Conservation (phyloP, 176 grass and related monocot species). For the Zoysia japonica region DNA sequence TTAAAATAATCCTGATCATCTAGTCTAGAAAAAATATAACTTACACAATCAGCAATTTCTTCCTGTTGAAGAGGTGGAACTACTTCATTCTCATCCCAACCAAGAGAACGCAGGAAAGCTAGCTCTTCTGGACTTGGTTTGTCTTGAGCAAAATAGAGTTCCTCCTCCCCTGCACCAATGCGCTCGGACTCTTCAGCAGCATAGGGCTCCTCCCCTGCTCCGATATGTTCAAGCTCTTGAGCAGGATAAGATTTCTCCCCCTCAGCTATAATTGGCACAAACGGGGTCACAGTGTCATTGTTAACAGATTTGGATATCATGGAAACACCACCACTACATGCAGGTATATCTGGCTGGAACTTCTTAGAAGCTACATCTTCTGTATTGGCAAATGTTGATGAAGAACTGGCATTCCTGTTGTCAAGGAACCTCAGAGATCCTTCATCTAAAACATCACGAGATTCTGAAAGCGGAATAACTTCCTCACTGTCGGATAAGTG, state of each 20-base stretch:
- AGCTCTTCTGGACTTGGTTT: constrained; percentile 57
- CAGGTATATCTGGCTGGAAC: constrained; percentile 16
- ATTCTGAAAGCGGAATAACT: constrained; percentile 34
- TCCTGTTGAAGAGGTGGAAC: constrained; percentile 65
- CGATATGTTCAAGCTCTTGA: constrained; percentile 17
- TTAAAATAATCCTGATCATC: not conserved
- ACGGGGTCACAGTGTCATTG: not conserved
- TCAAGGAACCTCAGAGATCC: constrained; percentile 37
- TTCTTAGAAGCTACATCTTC: constrained; percentile 29
- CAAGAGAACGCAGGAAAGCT: constrained; percentile 66
- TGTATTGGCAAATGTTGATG: constrained; percentile 13
- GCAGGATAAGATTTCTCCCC: constrained; percentile 41
- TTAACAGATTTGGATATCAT: constrained; percentile 1
- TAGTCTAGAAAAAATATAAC: constrained; percentile 25
- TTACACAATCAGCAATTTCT: constrained; percentile 75
- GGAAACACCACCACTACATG: constrained; percentile 31
- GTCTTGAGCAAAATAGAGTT: constrained; percentile 37
- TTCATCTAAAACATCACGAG: constrained; percentile 33
- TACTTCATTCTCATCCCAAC: constrained; percentile 64
- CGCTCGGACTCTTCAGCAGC: constrained; percentile 39
- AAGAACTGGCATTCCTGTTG: constrained; percentile 20
- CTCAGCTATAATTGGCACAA: constrained; percentile 16
- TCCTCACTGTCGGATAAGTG: constrained; percentile 54
- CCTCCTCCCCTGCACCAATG: constrained; percentile 37
- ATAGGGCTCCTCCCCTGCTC: not conserved